These are phyloP conservation scores for Cyamopsis tetragonoloba DNA, from an alignment of 306 rosid genomes.

Conservation along the genomic window DNA sequence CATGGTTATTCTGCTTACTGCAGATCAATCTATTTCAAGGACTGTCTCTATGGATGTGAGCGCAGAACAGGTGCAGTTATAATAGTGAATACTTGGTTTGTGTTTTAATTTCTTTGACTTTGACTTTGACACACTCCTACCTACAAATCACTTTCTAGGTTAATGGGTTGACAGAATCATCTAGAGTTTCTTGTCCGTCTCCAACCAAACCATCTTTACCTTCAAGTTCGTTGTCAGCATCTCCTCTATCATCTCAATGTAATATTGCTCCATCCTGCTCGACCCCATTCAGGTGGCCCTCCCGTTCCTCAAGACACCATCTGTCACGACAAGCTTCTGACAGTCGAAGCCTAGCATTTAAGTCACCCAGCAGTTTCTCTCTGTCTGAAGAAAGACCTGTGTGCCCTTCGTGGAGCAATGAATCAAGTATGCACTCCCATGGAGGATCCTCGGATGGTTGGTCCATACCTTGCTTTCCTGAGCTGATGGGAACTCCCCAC, in stretches of 20 bases:
- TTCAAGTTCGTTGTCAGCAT: conserved; percentile 59
- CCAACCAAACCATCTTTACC: conserved; percentile 60
- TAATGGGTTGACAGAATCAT: conserved; percentile 52
- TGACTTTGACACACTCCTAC: conserved; percentile 6
- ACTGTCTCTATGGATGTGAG: conserved; percentile 62
- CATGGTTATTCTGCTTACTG: conserved; percentile 19
- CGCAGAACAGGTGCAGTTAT: conserved; percentile 62
- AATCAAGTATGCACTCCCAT: conserved; percentile 55
- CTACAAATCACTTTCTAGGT: conserved; percentile 41
- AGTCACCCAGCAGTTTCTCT: conserved; percentile 57
- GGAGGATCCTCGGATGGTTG: conserved; percentile 93
- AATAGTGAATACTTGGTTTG: neutral
- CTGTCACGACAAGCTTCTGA: conserved; percentile 61
- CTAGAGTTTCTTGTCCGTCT: conserved; percentile 48
- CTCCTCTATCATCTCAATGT: conserved; percentile 64
- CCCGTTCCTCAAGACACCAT: conserved; percentile 67
- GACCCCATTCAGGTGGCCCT: conserved; percentile 52
- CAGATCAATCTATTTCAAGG: conserved; percentile 70
- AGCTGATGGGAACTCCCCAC: conserved; percentile 68
- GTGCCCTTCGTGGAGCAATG: conserved; percentile 68
- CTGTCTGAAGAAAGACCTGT: conserved; percentile 64
- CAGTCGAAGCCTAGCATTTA: conserved; percentile 45
- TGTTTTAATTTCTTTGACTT: no score
- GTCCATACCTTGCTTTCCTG: conserved; percentile 85
- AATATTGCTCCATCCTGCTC: conserved; percentile 52